These are phyloP conservation scores for Olyra latifolia DNA, from an alignment of 176 grass and related monocot genomes.

Conservation along the genomic window DNA sequence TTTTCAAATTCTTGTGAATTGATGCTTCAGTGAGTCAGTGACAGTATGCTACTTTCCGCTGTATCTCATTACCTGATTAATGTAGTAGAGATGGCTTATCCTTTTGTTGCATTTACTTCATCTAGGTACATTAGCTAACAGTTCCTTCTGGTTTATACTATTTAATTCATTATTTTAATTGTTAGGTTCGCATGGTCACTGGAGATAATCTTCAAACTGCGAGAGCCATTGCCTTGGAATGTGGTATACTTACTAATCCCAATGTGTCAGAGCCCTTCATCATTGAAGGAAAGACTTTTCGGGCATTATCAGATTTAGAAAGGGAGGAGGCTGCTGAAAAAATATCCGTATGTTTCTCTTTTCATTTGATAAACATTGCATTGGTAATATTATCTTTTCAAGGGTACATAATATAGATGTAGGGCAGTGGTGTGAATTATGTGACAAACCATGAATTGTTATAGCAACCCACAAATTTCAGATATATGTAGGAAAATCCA, in stretches of 20 bases:
- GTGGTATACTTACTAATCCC: conserved; percentile 82
- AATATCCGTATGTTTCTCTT: conserved; percentile 66
- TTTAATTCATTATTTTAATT: conserved; percentile 20
- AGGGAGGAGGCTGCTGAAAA: conserved; percentile 68
- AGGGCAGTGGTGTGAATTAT: not conserved
- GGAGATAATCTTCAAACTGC: conserved; percentile 96
- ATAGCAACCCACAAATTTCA: not conserved
- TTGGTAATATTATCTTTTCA: not conserved
- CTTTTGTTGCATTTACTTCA: conserved; percentile 1
- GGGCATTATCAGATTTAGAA: conserved; percentile 56
- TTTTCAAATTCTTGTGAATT: not conserved
- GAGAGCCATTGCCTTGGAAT: conserved; percentile 93
- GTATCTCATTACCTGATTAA: conserved; percentile 1
- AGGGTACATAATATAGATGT: not conserved
- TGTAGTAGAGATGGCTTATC: not conserved
- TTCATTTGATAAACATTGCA: not conserved
- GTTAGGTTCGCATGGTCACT: conserved; percentile 92
- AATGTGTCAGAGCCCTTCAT: conserved; percentile 63
- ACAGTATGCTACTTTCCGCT: not conserved
- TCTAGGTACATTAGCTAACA: not conserved
- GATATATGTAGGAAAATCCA: not conserved
- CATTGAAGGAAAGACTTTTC: conserved; percentile 82
- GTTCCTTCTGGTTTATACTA: not conserved
- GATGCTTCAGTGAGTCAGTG: not conserved
- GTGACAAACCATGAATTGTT: not conserved